A percentile compares a stretch with the other conserved stretches of the same genome.
Conservation (phyloP, 75 land plant species). For the Cryptomeria japonica region DNA sequence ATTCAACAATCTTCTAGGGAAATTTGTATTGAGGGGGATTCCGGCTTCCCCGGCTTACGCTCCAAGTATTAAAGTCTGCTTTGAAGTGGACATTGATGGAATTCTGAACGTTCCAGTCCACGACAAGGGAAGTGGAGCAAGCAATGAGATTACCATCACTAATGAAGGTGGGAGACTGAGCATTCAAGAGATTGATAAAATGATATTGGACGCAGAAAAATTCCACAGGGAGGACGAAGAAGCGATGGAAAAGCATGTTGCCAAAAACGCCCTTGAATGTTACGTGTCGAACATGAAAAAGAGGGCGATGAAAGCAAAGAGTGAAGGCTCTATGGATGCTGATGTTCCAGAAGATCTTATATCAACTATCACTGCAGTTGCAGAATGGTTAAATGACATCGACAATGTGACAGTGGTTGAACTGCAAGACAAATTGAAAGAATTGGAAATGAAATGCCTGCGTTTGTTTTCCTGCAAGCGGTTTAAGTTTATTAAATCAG, state of each 20-base stretch:
- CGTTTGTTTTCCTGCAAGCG: too few relatives aligned
- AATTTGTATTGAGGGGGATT: conserved; percentile 9
- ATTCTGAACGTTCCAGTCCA: conserved; percentile 13
- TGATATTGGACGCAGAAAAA: neutral
- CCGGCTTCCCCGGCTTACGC: neutral
- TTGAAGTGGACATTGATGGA: conserved; percentile 23
- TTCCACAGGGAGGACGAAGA: neutral
- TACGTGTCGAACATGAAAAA: too few relatives aligned
- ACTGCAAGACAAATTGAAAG: neutral
- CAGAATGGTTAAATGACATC: neutral
- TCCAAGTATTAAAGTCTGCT: conserved; percentile 8
- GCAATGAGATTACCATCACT: neutral
- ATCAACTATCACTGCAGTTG: neutral
- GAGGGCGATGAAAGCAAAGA: neutral
- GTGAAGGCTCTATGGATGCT: neutral
- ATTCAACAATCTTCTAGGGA: conserved; percentile 17
- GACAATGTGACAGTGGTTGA: neutral
- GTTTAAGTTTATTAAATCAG: too few relatives aligned
- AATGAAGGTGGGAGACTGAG: neutral
- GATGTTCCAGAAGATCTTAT: neutral
- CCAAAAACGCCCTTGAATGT: too few relatives aligned
- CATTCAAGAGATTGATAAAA: neutral
- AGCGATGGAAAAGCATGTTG: too few relatives aligned
- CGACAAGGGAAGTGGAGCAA: too few relatives aligned
- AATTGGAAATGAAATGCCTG: neutral